These are phyloP conservation scores for Apostasia shenzhenica DNA, from an alignment of 106 monocot genomes.

Conservation along the genomic window DNA sequence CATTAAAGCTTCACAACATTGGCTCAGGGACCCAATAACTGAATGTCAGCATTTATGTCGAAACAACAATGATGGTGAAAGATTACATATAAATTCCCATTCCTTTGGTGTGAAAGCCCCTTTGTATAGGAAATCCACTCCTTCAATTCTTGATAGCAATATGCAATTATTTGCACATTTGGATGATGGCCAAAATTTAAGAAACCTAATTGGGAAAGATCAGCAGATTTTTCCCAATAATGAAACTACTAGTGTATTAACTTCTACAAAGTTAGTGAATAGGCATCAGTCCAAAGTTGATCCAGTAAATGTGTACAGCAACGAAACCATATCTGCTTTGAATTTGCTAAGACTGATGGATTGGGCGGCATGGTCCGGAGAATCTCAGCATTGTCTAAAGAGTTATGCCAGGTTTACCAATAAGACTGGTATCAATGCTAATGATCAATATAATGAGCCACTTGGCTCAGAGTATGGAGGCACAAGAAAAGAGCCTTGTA, in stretches of 20 bases:
- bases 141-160: not conserved
- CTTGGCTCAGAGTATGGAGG: not conserved
- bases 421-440: conserved; percentile 4
- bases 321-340: conserved; percentile 55
- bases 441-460: conserved; percentile 7
- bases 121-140: not conserved
- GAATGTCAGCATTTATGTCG: conserved; percentile 11
- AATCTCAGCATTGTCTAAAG: conserved; percentile 6
- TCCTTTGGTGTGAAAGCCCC: not conserved
- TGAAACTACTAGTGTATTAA: not conserved
- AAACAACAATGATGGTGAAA: not conserved
- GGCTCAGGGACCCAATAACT: conserved; percentile 1
- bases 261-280: conserved; percentile 12
- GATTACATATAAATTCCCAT: not conserved
- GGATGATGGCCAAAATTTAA: not conserved
- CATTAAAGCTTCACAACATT: conserved; percentile 7
- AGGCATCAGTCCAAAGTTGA: conserved; percentile 1
- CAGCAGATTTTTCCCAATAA: not conserved
- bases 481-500: not conserved
- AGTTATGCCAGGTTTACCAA: conserved; percentile 5
- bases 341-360: conserved; percentile 83
- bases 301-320: conserved; percentile 19
- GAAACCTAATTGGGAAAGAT: not conserved
- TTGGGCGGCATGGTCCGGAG: conserved; percentile 27
- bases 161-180: not conserved